Evolutionary conservation across 495 filamentous ascomycete genomes (phyloP).

Genomic region (Penicillium egyptiacum): DNA sequence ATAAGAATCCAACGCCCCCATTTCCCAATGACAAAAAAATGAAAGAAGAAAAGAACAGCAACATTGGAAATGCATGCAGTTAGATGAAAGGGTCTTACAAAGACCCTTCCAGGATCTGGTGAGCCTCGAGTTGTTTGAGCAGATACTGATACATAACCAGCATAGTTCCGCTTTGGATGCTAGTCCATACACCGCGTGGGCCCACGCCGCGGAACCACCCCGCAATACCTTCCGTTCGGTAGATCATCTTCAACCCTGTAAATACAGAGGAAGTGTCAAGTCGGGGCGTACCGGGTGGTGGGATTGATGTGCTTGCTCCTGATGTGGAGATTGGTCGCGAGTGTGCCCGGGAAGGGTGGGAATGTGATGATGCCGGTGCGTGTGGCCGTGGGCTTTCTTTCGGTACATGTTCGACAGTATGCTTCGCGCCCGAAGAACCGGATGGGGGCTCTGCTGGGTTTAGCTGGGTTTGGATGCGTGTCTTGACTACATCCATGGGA

Average conservation of each 20-base stretch:
- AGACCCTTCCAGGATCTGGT: slow-evolving; percentile 34
- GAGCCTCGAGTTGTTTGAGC: slow-evolving; percentile 68
- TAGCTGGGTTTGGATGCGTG: slow-evolving; percentile 92
- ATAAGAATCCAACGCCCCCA: slow-evolving; percentile 30
- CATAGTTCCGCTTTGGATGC: slow-evolving; percentile 96
- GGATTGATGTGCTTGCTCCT: slow-evolving; percentile 75
- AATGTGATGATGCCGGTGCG: slow-evolving; percentile 22
- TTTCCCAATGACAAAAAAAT: slow-evolving; percentile 21
- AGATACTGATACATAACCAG: slow-evolving; percentile 91
- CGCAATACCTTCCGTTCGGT: slow-evolving; percentile 77
- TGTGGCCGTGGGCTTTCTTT: slow-evolving; percentile 42
- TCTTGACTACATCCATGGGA: slow-evolving; percentile 96
- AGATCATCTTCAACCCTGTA: slow-evolving; percentile 81
- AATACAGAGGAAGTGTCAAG: slow-evolving; percentile 87
- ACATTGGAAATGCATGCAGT: slow-evolving; percentile 20
- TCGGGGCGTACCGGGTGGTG: slow-evolving; percentile 67
- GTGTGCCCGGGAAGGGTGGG: slow-evolving; percentile 34
- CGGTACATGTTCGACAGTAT: slow-evolving; percentile 28
- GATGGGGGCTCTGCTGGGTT: slow-evolving; percentile 44
- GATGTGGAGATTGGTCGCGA: slow-evolving; percentile 78
- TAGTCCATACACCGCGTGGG: slow-evolving; percentile 94
- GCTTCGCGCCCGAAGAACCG: slow-evolving; percentile 25
- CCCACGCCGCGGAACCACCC: slow-evolving; percentile 97
- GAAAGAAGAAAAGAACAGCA: slow-evolving; percentile 6
- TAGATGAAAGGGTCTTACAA: slow-evolving; percentile 23